Evolutionary conservation across 257 asterid species (phyloP), one percentile per base, ranked within the genome.

Genomic region (Plantago major): DNA sequence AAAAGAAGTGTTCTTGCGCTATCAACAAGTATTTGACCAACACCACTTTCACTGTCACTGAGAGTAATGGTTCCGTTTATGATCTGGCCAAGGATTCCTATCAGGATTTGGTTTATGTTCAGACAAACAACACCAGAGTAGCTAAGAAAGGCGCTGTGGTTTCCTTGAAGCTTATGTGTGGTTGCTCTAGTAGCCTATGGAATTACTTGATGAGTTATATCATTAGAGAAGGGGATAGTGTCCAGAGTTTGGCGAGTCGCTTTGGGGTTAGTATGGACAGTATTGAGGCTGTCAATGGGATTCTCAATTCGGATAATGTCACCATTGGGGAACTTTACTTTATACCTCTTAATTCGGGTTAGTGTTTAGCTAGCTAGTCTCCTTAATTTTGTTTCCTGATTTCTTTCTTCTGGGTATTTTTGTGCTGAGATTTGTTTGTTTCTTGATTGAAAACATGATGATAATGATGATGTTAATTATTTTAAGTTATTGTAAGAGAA

Each of bases 251-350:
- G 55, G 85, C 98, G 14, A 91, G 98, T 67, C 81, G 98, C 62
- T 91, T 91, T 79, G 98, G 98, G 55, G 96, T 91, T 66, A 91
- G 96, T 63, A 91, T 91, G 98, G 96, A 79, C 69, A 84, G 84
- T 79, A 91, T 88, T 70, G 96, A 71, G 78, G 55, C 71, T 48
- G 82, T 77, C 33, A 91, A 91, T 73, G 91, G 86, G 73, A 81
- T 91, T 64, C 48, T 79, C 14, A 76, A 82, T 79, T 95, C 98
- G 60, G 94, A 88, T 79, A 88, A 88, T 86, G 77, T 91, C 18
- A 86, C 96, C 49, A 80, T 76, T 58, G 90, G 98, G 30, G 81
- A 71, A 63, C 88, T 91, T 60, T 91, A 88, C 69, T 86, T 82
- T 44, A 81, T 91, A 63, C 98, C 96, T 0, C 64, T 88, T 67